Evolutionary conservation across 306 rosid genomes (phyloP).

Genomic region (Fagus sylvatica): DNA sequence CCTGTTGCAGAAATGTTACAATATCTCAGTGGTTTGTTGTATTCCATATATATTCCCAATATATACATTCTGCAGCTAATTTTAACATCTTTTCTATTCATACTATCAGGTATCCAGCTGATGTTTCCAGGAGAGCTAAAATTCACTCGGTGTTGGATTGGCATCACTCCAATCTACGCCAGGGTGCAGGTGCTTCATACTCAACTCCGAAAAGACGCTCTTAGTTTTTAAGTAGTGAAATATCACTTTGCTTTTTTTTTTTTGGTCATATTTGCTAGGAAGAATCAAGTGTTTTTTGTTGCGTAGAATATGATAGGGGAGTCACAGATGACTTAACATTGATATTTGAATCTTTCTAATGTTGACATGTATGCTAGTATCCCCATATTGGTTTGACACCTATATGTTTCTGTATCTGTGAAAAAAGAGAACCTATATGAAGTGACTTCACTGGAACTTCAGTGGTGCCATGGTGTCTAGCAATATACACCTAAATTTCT

Average conservation of each 20-base stretch:
- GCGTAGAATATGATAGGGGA: neutral
- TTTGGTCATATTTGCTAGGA: slow-evolving; percentile 3
- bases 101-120: slow-evolving; percentile 80
- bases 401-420: neutral
- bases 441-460: neutral
- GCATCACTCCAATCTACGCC: slow-evolving; percentile 85
- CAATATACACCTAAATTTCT: neutral
- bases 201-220: slow-evolving; percentile 2
- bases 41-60: neutral
- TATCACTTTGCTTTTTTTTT: neutral
- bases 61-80: slow-evolving; percentile 4
- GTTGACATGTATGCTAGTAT: neutral
- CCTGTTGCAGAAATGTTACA: neutral
- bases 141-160: slow-evolving; percentile 80
- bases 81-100: slow-evolving; percentile 10
- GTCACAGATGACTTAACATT: neutral
- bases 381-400: neutral
- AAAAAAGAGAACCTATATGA: neutral
- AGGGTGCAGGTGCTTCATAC: slow-evolving; percentile 61
- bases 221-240: slow-evolving; percentile 3
- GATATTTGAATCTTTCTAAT: neutral
- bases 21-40: neutral
- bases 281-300: slow-evolving; percentile 9
- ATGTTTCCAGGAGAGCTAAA: slow-evolving; percentile 78
- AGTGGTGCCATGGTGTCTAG: neutral